Conservation (phyloP, 345 rosid genomes). For the Nasturtium officinale region DNA sequence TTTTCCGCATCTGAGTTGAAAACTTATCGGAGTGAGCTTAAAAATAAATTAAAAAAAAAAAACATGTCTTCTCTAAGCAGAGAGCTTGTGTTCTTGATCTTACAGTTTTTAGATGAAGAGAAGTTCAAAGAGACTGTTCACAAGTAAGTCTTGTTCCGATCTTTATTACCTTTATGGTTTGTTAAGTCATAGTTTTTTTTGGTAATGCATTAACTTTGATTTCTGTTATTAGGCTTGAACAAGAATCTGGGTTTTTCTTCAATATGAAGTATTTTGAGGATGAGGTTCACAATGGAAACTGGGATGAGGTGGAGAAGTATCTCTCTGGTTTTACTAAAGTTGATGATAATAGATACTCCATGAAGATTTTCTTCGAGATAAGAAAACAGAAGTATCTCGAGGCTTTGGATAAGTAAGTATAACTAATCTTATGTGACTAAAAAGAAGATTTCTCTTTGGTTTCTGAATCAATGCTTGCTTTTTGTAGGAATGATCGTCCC, state of each 20-base stretch:
- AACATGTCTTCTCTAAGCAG: slow-evolving; percentile 96
- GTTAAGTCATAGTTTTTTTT: not conserved
- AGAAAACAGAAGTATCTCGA: slow-evolving; percentile 99
- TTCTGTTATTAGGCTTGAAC: slow-evolving; percentile 72
- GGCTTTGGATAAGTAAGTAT: slow-evolving; percentile 85
- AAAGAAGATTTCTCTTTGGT: not conserved
- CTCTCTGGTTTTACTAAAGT: slow-evolving; percentile 98
- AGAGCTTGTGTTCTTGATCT: slow-evolving; percentile 97
- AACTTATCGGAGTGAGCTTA: slow-evolving; percentile 20
- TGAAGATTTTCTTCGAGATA: slow-evolving; percentile 98
- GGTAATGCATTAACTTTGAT: not conserved
- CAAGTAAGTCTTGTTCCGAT: slow-evolving; percentile 56
- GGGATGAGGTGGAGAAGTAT: slow-evolving; percentile 99
- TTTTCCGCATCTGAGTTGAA: slow-evolving; percentile 39
- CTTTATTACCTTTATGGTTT: not conserved
- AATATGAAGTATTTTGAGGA: slow-evolving; percentile 99
- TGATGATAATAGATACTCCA: slow-evolving; percentile 94
- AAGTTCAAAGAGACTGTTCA: slow-evolving; percentile 99
- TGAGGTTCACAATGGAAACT: slow-evolving; percentile 92
- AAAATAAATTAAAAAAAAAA: too few species aligned
- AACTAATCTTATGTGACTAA: not conserved
- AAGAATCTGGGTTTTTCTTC: slow-evolving; percentile 99
- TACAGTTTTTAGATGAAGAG: slow-evolving; percentile 99
- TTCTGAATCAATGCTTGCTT: not conserved
- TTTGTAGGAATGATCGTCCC: slow-evolving; percentile 82